Percentiles rank a stretch among this genome's conserved stretches.
These are phyloP conservation scores for Ogataea paraovalis DNA, from an alignment of 805 yeast species.

Conservation along the genomic window DNA sequence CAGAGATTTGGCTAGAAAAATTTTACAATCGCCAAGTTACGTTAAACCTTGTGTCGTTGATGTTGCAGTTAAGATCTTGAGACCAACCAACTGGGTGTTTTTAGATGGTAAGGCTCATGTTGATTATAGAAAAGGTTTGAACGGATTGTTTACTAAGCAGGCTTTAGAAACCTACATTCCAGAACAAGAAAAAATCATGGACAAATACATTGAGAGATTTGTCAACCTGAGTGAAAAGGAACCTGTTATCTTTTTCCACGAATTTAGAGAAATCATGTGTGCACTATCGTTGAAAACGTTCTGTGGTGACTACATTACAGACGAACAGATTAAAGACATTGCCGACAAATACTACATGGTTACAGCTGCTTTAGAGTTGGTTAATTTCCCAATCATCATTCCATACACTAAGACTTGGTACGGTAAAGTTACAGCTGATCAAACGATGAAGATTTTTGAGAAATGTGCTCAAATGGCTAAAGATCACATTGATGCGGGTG, in stretches of 20 bases:
- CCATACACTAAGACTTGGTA: constrained; percentile 98
- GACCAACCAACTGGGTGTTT: constrained; percentile 98
- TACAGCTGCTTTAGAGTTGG: constrained; percentile 95
- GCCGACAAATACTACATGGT: constrained; percentile 91
- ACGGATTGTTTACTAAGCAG: constrained; percentile 79
- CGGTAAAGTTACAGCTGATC: constrained; percentile 89
- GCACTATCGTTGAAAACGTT: constrained; percentile 90
- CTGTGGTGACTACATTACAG: constrained; percentile 93
- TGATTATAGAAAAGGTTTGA: constrained; percentile 87
- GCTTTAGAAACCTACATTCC: constrained; percentile 87
- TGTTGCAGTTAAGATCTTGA: constrained; percentile 87
- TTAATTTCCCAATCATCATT: constrained; percentile 93
- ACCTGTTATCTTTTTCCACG: constrained; percentile 80
- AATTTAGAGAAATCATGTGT: constrained; percentile 93
- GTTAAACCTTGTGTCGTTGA: constrained; percentile 98
- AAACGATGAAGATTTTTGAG: constrained; percentile 89
- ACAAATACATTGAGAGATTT: constrained; percentile 69
- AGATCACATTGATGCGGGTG: constrained; percentile 70
- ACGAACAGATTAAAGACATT: constrained; percentile 79
- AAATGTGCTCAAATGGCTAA: constrained; percentile 86
- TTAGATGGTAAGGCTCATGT: constrained; percentile 93
- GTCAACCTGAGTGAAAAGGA: constrained; percentile 51
- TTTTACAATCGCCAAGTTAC: constrained; percentile 76
- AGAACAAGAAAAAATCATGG: constrained; percentile 79
- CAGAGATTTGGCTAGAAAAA: constrained; percentile 84